Evolutionary conservation across 2,329 filamentous ascomycete species (phyloP).

Genomic region (Fusarium tjaetaba): DNA sequence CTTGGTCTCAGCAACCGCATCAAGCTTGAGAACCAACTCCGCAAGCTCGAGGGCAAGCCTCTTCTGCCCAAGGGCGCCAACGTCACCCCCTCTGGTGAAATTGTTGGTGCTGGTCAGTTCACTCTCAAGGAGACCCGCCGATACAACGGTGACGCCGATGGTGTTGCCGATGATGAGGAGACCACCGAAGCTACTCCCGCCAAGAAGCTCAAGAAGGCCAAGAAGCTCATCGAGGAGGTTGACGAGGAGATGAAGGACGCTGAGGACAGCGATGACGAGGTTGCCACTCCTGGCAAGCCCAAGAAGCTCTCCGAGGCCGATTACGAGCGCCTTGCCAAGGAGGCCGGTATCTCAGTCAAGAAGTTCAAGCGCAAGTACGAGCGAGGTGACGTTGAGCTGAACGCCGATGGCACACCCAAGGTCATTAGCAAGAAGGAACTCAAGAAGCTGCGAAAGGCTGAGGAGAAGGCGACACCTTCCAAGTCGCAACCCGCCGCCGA

Average conservation of each 20-base stretch:
- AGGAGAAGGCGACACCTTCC: slow-evolving; percentile 59
- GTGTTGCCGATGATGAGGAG: slow-evolving; percentile 73
- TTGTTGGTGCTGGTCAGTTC: slow-evolving; percentile 77
- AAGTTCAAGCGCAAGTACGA: slow-evolving; percentile 84
- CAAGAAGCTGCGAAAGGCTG: slow-evolving; percentile 75
- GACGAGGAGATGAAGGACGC: slow-evolving; percentile 58
- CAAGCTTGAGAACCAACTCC: slow-evolving; percentile 79
- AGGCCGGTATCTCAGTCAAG: slow-evolving; percentile 75
- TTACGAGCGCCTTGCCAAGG: slow-evolving; percentile 69
- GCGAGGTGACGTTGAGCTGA: slow-evolving; percentile 76
- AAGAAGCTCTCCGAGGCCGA: slow-evolving; percentile 65
- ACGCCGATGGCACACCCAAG: slow-evolving; percentile 71
- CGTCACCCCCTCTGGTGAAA: slow-evolving; percentile 78
- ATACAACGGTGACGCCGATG: slow-evolving; percentile 95
- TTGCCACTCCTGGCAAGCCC: slow-evolving; percentile 47
- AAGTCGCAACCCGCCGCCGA: slow-evolving; percentile 58
- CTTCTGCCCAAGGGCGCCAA: slow-evolving; percentile 78
- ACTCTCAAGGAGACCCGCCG: slow-evolving; percentile 91
- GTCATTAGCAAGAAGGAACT: slow-evolving; percentile 79
- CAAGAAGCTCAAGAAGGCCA: slow-evolving; percentile 51
- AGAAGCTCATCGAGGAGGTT: slow-evolving; percentile 56
- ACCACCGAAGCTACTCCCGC: slow-evolving; percentile 50
- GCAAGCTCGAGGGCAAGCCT: slow-evolving; percentile 89
- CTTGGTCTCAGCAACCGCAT: slow-evolving; percentile 78
- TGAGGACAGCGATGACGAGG: slow-evolving; percentile 49